Percentiles rank a stretch among this genome's conserved stretches.
These are phyloP conservation scores for Candida ovalis DNA, from an alignment of 805 yeast species.

Conservation along the genomic window DNA sequence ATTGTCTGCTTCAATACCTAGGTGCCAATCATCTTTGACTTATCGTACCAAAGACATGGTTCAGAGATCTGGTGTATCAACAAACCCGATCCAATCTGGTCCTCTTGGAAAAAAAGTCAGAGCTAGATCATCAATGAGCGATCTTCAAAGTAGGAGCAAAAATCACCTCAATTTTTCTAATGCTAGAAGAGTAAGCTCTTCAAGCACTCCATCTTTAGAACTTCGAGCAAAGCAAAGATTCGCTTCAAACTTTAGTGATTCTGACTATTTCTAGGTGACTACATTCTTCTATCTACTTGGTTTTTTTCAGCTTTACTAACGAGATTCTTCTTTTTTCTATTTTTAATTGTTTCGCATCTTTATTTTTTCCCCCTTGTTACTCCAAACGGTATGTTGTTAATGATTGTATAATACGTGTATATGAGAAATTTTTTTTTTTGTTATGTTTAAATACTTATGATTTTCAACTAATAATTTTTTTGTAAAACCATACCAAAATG, in stretches of 20 bases:
- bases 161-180: neutral
- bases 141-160: neutral
- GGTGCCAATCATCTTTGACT: neutral
- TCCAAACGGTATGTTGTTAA: no score
- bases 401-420: no score
- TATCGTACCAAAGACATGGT: neutral
- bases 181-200: conserved; percentile 8
- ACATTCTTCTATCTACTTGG: neutral
- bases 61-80: neutral
- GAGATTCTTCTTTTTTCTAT: no score
- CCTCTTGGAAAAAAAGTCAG: neutral
- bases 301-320: no score
- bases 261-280: neutral
- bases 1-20: neutral
- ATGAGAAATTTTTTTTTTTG: no score
- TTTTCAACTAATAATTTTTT: no score
- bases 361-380: no score
- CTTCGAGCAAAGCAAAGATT: neutral
- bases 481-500: no score
- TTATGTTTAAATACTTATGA: no score
- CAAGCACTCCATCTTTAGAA: neutral
- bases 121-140: neutral
- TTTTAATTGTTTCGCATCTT: no score
- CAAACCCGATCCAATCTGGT: neutral
- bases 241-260: neutral